Evolutionary conservation across 2,329 filamentous ascomycete genomes (phyloP).

Genomic region (Alternaria consortialis): DNA sequence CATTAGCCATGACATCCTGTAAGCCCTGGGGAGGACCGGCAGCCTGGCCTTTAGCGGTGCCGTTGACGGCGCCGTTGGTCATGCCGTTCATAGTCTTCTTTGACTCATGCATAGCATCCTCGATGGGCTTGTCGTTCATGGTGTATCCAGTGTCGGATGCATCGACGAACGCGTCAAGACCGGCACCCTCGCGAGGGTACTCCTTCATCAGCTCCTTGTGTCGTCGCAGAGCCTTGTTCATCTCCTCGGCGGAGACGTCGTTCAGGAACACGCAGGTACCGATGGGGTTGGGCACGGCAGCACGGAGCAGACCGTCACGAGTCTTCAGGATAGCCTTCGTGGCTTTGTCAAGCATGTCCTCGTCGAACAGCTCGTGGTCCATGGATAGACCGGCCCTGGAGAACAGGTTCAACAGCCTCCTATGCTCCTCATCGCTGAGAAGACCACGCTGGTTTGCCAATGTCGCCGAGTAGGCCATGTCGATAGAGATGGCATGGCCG

Average conservation of each 20-base stretch:
- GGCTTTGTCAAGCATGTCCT: conserved; percentile 69
- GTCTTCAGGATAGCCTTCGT: conserved; percentile 76
- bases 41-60: conserved; percentile 30
- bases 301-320: conserved; percentile 72
- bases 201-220: conserved; percentile 72
- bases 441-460: conserved; percentile 70
- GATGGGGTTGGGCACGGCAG: conserved; percentile 73
- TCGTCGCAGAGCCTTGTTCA: conserved; percentile 66
- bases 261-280: conserved; percentile 75
- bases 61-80: conserved; percentile 34
- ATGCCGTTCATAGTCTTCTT: conserved; percentile 36
- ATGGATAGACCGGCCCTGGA: conserved; percentile 75
- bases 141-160: conserved; percentile 72
- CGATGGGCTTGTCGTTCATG: conserved; percentile 55
- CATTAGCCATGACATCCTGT: conserved; percentile 40
- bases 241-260: conserved; percentile 69
- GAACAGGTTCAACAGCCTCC: conserved; percentile 71
- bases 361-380: conserved; percentile 74
- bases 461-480: conserved; percentile 79
- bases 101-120: conserved; percentile 33
- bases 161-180: conserved; percentile 75
- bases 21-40: conserved; percentile 31
- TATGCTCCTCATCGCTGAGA: conserved; percentile 68
- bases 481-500: conserved; percentile 77
- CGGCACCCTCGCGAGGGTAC: conserved; percentile 70